These are phyloP conservation scores for Astrothelium subdiscretum DNA, from an alignment of 495 filamentous ascomycete species.

Conservation along the genomic window DNA sequence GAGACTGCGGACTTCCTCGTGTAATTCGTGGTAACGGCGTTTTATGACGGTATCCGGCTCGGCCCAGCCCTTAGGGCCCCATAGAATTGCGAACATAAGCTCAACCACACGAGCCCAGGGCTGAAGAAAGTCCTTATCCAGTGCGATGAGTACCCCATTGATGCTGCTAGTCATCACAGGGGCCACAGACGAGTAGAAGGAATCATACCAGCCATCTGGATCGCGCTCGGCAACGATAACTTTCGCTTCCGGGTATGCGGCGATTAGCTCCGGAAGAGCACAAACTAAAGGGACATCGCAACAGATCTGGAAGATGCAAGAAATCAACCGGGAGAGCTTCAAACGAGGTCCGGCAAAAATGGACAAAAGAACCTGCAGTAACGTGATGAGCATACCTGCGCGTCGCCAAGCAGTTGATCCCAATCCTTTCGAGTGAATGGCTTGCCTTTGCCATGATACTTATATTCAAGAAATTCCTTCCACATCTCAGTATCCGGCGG, in stretches of 20 bases:
- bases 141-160: not conserved
- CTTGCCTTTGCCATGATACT: conserved; percentile 5
- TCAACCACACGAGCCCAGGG: conserved; percentile 3
- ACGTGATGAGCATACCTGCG: not conserved
- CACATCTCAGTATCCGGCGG: conserved; percentile 30
- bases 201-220: conserved; percentile 33
- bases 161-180: not conserved
- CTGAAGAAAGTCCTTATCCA: conserved; percentile 3
- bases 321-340: not conserved
- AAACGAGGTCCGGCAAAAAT: too few relatives aligned
- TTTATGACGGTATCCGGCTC: not conserved
- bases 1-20: not conserved
- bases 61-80: not conserved
- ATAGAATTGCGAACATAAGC: not conserved
- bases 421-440: conserved; percentile 9
- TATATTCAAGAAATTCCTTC: conserved; percentile 16
- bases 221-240: conserved; percentile 33
- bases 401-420: conserved; percentile 14
- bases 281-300: not conserved
- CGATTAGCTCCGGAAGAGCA: conserved; percentile 22
- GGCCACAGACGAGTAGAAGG: conserved; percentile 10
- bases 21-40: not conserved
- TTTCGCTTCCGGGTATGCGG: conserved; percentile 33
- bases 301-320: not conserved
- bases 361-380: too few relatives aligned